Evolutionary conservation across 441 rosid species (phyloP).

Genomic region (Manihot esculenta): DNA sequence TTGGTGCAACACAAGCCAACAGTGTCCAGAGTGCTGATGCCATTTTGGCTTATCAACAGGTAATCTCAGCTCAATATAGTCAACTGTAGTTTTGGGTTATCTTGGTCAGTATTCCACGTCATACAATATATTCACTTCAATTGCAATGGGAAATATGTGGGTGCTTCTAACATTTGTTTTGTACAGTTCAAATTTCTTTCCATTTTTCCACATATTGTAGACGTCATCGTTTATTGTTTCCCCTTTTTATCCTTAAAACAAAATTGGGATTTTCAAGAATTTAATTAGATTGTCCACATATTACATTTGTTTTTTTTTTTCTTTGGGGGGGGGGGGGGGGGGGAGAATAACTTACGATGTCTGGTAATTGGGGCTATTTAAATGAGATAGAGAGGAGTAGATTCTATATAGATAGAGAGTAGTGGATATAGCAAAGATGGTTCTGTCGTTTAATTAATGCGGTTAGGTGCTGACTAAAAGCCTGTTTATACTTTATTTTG

Average conservation of each 20-base stretch:
- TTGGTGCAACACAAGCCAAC: conserved; percentile 98
- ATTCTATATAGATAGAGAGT: conserved; percentile 1
- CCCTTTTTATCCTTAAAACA: too few species aligned
- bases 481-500: not conserved
- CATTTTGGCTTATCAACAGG: conserved; percentile 94
- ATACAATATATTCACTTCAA: not conserved
- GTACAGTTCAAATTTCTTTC: not conserved
- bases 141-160: not conserved
- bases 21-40: conserved; percentile 99
- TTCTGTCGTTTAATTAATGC: not conserved
- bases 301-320: too few species aligned
- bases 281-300: not conserved
- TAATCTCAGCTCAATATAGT: conserved; percentile 20
- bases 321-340: too few species aligned
- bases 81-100: not conserved
- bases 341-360: too few species aligned
- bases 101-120: too few species aligned
- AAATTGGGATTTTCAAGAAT: too few species aligned
- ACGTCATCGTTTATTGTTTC: not conserved
- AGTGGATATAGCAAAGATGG: not conserved
- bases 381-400: not conserved
- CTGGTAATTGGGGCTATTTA: not conserved
- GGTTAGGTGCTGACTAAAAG: not conserved
- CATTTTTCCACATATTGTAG: not conserved
- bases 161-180: not conserved